Conservation (phyloP, 75 land plant species). For the Larix kaempferi region DNA sequence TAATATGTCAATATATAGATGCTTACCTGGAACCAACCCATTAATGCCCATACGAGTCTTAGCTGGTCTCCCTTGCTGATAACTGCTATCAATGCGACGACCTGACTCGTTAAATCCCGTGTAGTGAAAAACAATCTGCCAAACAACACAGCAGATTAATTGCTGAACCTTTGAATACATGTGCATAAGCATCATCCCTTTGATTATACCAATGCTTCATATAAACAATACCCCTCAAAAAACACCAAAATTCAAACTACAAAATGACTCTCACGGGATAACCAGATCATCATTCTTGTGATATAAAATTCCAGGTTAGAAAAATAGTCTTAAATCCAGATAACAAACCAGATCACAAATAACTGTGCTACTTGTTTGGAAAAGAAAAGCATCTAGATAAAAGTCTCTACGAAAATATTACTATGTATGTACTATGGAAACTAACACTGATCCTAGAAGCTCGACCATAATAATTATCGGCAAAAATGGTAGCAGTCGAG, state of each 20-base stretch:
- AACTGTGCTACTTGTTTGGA: neutral
- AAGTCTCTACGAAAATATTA: neutral
- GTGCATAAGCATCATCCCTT: neutral
- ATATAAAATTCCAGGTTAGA: neutral
- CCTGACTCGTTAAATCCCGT: slow-evolving; percentile 95
- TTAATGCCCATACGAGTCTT: slow-evolving; percentile 78
- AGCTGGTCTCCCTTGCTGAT: slow-evolving; percentile 88
- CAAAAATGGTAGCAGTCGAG: neutral
- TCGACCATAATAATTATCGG: neutral
- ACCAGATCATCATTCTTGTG: neutral
- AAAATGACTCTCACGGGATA: neutral
- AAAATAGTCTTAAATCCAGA: neutral
- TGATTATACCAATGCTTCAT: neutral
- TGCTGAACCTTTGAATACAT: neutral
- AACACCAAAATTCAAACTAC: neutral
- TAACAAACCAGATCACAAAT: neutral
- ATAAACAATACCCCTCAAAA: neutral
- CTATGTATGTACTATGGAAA: neutral
- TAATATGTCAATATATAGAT: neutral
- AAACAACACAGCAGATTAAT: neutral
- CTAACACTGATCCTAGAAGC: neutral
- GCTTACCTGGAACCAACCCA: slow-evolving; percentile 79
- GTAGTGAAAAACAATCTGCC: slow-evolving; percentile 86
- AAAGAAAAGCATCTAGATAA: neutral
- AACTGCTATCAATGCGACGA: slow-evolving; percentile 90